These are phyloP conservation scores for Coniferiporia weirii DNA, from an alignment of 1,284 basidiomycete species.

Conservation along the genomic window DNA sequence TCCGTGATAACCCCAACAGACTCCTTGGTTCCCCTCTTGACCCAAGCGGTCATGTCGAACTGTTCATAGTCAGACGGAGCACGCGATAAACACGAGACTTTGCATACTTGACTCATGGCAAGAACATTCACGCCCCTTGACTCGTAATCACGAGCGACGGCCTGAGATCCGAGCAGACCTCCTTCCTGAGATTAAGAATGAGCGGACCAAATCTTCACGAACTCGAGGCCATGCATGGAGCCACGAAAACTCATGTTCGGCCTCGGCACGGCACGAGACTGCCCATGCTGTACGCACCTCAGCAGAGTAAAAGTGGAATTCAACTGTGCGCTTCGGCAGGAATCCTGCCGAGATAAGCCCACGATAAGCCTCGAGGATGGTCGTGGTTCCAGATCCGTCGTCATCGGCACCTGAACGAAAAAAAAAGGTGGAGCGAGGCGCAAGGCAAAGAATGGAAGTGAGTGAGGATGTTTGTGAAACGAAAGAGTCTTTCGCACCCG, in stretches of 20 bases:
- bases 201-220: conserved; percentile 8
- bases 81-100: conserved; percentile 15
- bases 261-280: background rate
- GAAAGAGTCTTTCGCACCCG: conserved; percentile 46
- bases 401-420: conserved; percentile 62
- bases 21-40: conserved; percentile 84
- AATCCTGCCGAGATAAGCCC: conserved; percentile 78
- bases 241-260: too few relatives aligned
- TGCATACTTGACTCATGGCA: conserved; percentile 80
- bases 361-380: conserved; percentile 86
- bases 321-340: conserved; percentile 72
- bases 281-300: conserved; percentile 45
- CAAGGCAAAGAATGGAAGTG: conserved; percentile 11
- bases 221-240: background rate
- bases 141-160: conserved; percentile 79
- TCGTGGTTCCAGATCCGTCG: conserved; percentile 88
- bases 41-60: conserved; percentile 97
- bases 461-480: conserved; percentile 17
- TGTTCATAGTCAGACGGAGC: conserved; percentile 27
- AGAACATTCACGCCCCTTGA: conserved; percentile 59
- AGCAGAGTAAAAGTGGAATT: conserved; percentile 96
- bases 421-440: background rate
- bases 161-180: conserved; percentile 93
- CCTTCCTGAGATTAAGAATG: conserved; percentile 55
- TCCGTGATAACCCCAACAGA: conserved; percentile 90